These are phyloP conservation scores for Ambrosia artemisiifolia DNA, from an alignment of 129 eudicot genomes.

Conservation along the genomic window DNA sequence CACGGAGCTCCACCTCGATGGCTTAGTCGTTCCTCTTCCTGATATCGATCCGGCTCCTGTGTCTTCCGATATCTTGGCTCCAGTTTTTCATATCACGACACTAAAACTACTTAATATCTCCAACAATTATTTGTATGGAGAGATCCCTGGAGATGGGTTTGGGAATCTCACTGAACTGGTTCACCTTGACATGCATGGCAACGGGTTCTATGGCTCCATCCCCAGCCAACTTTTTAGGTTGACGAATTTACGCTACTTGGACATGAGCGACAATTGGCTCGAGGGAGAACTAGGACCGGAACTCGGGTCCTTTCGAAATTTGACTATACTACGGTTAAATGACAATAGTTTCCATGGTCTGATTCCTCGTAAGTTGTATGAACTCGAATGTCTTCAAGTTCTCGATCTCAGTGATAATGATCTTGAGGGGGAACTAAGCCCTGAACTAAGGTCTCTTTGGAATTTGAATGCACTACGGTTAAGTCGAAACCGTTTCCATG, in stretches of 20 bases:
- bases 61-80: conserved; percentile 26
- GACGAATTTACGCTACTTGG: conserved; percentile 35
- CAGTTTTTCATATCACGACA: conserved; percentile 36
- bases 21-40: conserved; percentile 7
- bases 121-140: conserved; percentile 31
- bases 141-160: conserved; percentile 38
- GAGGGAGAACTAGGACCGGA: conserved; percentile 31
- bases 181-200: conserved; percentile 41
- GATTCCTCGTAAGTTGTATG: conserved; percentile 35
- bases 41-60: not conserved
- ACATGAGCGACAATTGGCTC: conserved; percentile 35
- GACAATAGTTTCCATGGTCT: conserved; percentile 27
- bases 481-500: conserved; percentile 28
- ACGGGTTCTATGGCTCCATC: conserved; percentile 40
- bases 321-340: conserved; percentile 25
- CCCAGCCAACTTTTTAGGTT: conserved; percentile 35
- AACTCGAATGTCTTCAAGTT: conserved; percentile 22
- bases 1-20: conserved; percentile 31
- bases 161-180: conserved; percentile 40
- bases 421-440: not conserved
- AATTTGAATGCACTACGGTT: conserved; percentile 23
- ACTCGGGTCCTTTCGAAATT: conserved; percentile 24
- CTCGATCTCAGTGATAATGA: no score
- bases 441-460: conserved; percentile 27
- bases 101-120: conserved; percentile 45